Conservation (phyloP, 2,329 filamentous ascomycete genomes). For the Claviceps purpurea region DNA sequence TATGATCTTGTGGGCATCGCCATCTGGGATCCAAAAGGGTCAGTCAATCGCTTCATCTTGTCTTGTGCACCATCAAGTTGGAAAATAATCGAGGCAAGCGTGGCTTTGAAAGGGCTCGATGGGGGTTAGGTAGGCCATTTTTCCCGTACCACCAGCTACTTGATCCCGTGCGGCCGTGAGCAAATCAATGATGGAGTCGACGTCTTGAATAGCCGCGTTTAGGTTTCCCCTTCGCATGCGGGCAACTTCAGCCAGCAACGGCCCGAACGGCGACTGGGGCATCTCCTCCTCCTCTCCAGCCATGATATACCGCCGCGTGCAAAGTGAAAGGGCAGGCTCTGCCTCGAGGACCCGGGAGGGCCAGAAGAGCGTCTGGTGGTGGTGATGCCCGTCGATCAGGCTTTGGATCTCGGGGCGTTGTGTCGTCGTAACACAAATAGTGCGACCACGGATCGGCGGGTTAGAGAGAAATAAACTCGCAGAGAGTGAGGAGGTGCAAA, state of each 20-base stretch:
- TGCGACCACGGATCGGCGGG: background rate
- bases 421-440: background rate
- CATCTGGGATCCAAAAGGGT: conserved; percentile 12
- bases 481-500: background rate
- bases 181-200: conserved; percentile 70
- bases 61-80: background rate
- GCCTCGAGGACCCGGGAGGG: background rate
- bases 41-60: conserved; percentile 8
- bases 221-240: conserved; percentile 57
- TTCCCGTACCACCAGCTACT: conserved; percentile 51
- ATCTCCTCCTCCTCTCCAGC: conserved; percentile 21
- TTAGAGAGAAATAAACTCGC: background rate
- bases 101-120: background rate
- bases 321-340: background rate
- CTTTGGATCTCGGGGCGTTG: background rate
- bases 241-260: conserved; percentile 59
- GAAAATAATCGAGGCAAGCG: background rate
- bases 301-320: conserved; percentile 12
- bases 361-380: background rate
- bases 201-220: conserved; percentile 58
- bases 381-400: background rate
- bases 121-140: background rate
- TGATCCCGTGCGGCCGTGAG: conserved; percentile 60
- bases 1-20: conserved; percentile 45
- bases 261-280: conserved; percentile 33